A percentile compares a stretch with the other conserved stretches of the same genome.
phyloP scores from a whole-genome alignment of 495 filamentous ascomycete genomes.

The Chlorociboria aeruginascens region DNA sequence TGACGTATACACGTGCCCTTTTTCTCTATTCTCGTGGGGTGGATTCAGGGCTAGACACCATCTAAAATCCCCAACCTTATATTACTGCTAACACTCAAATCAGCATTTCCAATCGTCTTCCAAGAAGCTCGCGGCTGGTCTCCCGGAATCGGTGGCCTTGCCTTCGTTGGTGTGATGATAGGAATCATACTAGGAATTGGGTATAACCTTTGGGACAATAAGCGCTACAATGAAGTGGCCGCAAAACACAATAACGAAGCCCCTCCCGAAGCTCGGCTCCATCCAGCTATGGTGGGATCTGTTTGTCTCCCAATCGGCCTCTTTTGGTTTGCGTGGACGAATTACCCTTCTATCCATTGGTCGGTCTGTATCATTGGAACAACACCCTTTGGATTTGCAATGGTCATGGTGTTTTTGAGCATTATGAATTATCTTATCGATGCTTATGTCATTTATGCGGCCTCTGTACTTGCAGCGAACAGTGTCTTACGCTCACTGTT shows the following conservation, averaged over 20 bases:
- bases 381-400: slow-evolving; percentile 62
- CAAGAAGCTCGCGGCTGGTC: slow-evolving; percentile 56
- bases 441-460: slow-evolving; percentile 61
- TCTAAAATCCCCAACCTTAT: too few species aligned
- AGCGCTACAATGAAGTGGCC: slow-evolving; percentile 29
- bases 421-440: slow-evolving; percentile 44
- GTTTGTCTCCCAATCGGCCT: slow-evolving; percentile 57
- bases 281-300: slow-evolving; percentile 55
- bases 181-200: slow-evolving; percentile 62
- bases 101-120: slow-evolving; percentile 76
- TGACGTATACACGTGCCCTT: too few species aligned
- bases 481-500: slow-evolving; percentile 44
- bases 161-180: slow-evolving; percentile 70
- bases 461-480: slow-evolving; percentile 61
- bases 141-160: slow-evolving; percentile 62
- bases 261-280: slow-evolving; percentile 66
- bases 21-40: too few species aligned
- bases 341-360: slow-evolving; percentile 57
- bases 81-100: too few species aligned
- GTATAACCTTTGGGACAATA: slow-evolving; percentile 56
- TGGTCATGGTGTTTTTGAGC: slow-evolving; percentile 54
- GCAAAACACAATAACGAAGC: slow-evolving; percentile 22
- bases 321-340: slow-evolving; percentile 51
- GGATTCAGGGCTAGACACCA: too few species aligned
- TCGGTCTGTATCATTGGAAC: slow-evolving; percentile 51